Percentiles rank a stretch among this genome's conserved stretches.
These are phyloP conservation scores for Cyberlindnera amylophila DNA, from an alignment of 805 yeast species.

Conservation along the genomic window DNA sequence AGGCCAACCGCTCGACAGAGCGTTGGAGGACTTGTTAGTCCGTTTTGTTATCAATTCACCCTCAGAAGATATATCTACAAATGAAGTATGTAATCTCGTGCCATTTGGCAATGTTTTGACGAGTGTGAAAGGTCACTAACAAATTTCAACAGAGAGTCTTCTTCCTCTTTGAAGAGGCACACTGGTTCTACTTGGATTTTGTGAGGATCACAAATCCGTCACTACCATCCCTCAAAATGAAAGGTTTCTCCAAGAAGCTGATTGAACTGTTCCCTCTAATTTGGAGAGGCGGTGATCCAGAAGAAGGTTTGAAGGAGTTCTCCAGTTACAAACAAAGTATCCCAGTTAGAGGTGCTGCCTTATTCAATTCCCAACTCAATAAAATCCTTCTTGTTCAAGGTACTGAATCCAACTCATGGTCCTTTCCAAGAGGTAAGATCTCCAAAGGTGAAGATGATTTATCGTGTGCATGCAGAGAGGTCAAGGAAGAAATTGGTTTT, in stretches of 20 bases:
- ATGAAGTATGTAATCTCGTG: constrained; percentile 36
- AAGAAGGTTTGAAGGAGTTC: constrained; percentile 71
- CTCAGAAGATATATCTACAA: constrained; percentile 78
- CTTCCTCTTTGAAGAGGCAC: constrained; percentile 96
- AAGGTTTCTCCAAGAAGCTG: constrained; percentile 64
- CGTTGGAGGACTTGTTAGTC: constrained; percentile 80
- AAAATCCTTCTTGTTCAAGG: constrained; percentile 82
- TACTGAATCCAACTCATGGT: constrained; percentile 79
- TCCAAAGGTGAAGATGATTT: constrained; percentile 88
- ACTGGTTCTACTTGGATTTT: constrained; percentile 93
- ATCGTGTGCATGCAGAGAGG: constrained; percentile 89
- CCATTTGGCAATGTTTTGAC: neutral
- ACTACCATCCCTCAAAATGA: constrained; percentile 75
- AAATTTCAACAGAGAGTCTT: constrained; percentile 53
- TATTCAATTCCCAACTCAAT: constrained; percentile 65
- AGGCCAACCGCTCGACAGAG: constrained; percentile 65
- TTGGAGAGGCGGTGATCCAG: constrained; percentile 84
- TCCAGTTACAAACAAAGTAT: constrained; percentile 82
- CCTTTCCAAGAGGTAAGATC: constrained; percentile 96
- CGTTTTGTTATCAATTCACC: constrained; percentile 92
- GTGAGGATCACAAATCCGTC: constrained; percentile 66
- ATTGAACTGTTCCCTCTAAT: constrained; percentile 68
- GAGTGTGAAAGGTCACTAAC: no score
- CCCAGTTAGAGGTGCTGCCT: constrained; percentile 95
- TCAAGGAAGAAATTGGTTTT: constrained; percentile 89